These are phyloP conservation scores for Lachancea kluyveri DNA, from an alignment of 805 yeast species.

Conservation along the genomic window DNA sequence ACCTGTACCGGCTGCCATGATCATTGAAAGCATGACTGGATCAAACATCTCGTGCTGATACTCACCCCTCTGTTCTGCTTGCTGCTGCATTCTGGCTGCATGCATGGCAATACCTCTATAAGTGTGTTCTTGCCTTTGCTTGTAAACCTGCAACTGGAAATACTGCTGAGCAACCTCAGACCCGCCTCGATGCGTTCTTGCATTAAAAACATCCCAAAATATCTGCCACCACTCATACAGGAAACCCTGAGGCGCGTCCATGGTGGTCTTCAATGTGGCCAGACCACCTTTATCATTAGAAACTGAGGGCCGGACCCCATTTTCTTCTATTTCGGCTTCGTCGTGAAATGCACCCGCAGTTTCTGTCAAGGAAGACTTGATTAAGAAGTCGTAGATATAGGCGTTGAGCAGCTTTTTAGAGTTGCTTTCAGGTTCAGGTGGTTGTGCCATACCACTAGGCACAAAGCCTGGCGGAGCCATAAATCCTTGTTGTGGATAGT, in stretches of 20 bases:
- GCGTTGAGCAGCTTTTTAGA: slow-evolving; percentile 62
- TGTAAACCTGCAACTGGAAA: slow-evolving; percentile 53
- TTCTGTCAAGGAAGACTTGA: slow-evolving; percentile 63
- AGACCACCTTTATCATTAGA: slow-evolving; percentile 1
- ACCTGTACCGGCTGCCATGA: slow-evolving; percentile 6
- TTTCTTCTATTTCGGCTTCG: slow-evolving; percentile 58
- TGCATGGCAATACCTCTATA: slow-evolving; percentile 38
- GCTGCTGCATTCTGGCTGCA: slow-evolving; percentile 41
- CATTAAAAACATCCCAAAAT: slow-evolving; percentile 90
- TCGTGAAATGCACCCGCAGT: slow-evolving; percentile 69
- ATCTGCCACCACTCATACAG: slow-evolving; percentile 94
- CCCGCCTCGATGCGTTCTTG: slow-evolving; percentile 62
- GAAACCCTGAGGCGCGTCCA: slow-evolving; percentile 83
- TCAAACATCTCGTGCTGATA: slow-evolving; percentile 30
- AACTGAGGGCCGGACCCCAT: slow-evolving; percentile 10
- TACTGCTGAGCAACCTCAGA: slow-evolving; percentile 64
- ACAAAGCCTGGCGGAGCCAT: no score
- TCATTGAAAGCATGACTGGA: slow-evolving; percentile 14
- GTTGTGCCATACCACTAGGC: no score
- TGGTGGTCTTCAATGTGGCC: slow-evolving; percentile 23
- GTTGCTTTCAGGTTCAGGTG: slow-evolving; percentile 8
- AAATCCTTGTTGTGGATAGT: no score
- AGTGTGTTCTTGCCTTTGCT: slow-evolving; percentile 54
- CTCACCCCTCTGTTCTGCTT: slow-evolving; percentile 34
- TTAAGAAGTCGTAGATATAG: slow-evolving; percentile 77